Percentiles rank a stretch among this genome's conserved stretches.
phyloP scores from a whole-genome alignment of 345 rosid genomes.

The Bruguiera parviflora region DNA sequence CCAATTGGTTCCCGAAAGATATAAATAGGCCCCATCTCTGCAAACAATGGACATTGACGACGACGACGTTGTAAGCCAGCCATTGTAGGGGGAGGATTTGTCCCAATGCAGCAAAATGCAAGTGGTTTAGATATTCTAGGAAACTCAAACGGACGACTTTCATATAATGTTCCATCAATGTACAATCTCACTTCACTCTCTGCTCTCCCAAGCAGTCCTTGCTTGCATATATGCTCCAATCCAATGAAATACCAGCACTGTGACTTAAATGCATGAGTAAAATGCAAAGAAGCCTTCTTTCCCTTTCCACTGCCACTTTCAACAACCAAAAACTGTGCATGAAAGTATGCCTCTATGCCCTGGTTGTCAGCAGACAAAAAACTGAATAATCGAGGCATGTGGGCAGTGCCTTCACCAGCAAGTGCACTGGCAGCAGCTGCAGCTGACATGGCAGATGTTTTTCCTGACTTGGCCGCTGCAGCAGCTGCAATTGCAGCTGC shows the following conservation, averaged over 20 bases:
- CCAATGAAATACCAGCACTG: constrained; percentile 99
- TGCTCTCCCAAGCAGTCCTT: constrained; percentile 85
- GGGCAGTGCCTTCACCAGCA: constrained; percentile 98
- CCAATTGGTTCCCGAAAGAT: constrained; percentile 98
- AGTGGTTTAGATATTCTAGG: constrained; percentile 94
- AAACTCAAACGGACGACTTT: constrained; percentile 90
- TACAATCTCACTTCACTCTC: constrained; percentile 90
- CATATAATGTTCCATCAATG: constrained; percentile 90
- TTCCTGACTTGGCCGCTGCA: constrained; percentile 95
- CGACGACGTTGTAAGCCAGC: constrained; percentile 99
- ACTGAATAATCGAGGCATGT: constrained; percentile 98
- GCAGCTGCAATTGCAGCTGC: constrained; percentile 99
- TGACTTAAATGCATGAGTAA: constrained; percentile 97
- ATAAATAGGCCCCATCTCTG: constrained; percentile 98
- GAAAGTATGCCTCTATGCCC: constrained; percentile 96
- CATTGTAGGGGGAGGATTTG: constrained; percentile 98
- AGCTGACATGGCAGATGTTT: constrained; percentile 98
- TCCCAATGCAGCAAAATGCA: constrained; percentile 96
- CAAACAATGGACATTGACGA: constrained; percentile 96
- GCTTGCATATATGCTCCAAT: constrained; percentile 83
- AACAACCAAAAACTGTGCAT: constrained; percentile 96
- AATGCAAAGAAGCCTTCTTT: constrained; percentile 91
- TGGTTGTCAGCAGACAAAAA: constrained; percentile 96
- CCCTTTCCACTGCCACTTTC: constrained; percentile 94
- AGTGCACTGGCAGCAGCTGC: constrained; percentile 99